A percentile compares a stretch with the other conserved stretches of the same genome.
These are phyloP conservation scores for Penicillium sp. DNA, from an alignment of 2,329 filamentous ascomycete genomes.

Conservation along the genomic window DNA sequence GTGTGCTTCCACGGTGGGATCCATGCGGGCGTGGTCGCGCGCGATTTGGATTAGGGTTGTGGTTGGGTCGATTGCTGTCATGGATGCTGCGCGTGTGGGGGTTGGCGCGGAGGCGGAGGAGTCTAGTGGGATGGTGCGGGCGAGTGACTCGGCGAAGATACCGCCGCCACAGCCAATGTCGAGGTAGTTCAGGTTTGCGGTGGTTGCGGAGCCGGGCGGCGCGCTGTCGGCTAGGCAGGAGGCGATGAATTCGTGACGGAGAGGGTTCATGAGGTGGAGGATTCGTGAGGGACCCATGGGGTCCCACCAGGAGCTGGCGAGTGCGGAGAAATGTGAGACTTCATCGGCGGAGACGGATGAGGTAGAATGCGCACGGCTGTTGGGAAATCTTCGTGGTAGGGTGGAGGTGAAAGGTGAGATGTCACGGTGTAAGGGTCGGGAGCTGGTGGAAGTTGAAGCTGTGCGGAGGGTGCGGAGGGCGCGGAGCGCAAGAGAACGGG, in stretches of 20 bases:
- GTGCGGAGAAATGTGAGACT: slow-evolving; percentile 90
- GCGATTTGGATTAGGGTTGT: slow-evolving; percentile 63
- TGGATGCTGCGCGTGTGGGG: slow-evolving; percentile 44
- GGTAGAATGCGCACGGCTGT: slow-evolving; percentile 37
- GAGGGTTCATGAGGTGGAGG: slow-evolving; percentile 96
- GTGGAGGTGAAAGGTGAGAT: slow-evolving; percentile 1
- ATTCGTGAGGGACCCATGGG: slow-evolving; percentile 88
- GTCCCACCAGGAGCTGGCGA: slow-evolving; percentile 97
- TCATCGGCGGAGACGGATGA: slow-evolving; percentile 86
- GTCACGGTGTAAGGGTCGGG: slow-evolving; percentile 8
- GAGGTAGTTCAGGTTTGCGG: slow-evolving; percentile 64
- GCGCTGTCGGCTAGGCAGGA: slow-evolving; percentile 66
- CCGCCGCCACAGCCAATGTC: slow-evolving; percentile 96
- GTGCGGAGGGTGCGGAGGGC: slow-evolving; percentile 16
- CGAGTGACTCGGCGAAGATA: slow-evolving; percentile 80
- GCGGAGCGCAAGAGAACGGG: slow-evolving; percentile 9
- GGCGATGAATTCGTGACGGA: slow-evolving; percentile 89
- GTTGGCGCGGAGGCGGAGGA: slow-evolving; percentile 23
- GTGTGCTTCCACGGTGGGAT: slow-evolving; percentile 65
- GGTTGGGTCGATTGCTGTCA: slow-evolving; percentile 53
- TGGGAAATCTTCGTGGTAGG: background rate
- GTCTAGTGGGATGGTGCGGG: slow-evolving; percentile 43
- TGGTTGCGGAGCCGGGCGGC: slow-evolving; percentile 34
- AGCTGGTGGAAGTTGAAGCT: no score
- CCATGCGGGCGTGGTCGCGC: slow-evolving; percentile 71